phyloP scores from a whole-genome alignment of 805 yeast species.

The Vanderwaltozyma polyspora region DNA sequence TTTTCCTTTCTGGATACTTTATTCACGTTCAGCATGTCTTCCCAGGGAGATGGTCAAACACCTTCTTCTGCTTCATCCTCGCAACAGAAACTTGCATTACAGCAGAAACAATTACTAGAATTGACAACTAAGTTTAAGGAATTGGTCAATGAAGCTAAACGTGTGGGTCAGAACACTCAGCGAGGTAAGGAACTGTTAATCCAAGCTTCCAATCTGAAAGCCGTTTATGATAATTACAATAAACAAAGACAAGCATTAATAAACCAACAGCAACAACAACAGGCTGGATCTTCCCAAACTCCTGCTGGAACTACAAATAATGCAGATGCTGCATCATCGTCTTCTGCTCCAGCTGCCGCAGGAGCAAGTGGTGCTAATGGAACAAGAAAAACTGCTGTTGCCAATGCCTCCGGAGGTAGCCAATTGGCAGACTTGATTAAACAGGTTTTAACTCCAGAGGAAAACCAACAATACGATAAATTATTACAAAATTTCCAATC shows the following conservation, averaged over 20 bases:
- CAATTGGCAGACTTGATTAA: constrained; percentile 18
- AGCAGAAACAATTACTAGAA: constrained; percentile 33
- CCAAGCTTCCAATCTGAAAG: constrained; percentile 54
- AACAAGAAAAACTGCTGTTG: constrained; percentile 6
- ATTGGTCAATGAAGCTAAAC: constrained; percentile 50
- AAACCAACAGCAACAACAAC: constrained; percentile 5
- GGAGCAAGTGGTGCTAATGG: constrained; percentile 7
- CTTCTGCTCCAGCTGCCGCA: constrained; percentile 6
- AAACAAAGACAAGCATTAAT: constrained; percentile 20
- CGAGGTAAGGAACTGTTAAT: constrained; percentile 52
- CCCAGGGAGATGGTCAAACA: neutral
- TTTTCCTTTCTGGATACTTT: too few species aligned
- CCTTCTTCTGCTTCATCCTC: neutral
- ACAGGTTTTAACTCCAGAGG: constrained; percentile 23
- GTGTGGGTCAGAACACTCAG: constrained; percentile 46
- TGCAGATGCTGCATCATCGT: neutral
- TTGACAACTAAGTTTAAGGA: constrained; percentile 47
- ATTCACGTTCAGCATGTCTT: too few species aligned
- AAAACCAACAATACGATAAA: constrained; percentile 21
- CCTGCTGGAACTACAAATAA: neutral
- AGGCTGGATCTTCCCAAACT: constrained; percentile 1
- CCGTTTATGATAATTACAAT: constrained; percentile 44
- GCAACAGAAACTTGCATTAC: constrained; percentile 4
- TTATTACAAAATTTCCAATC: constrained; percentile 19
- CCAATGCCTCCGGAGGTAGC: constrained; percentile 3